Base-by-base conservation (phyloP, 805 yeast genomes). In the Deakozyma indianensis region DNA sequence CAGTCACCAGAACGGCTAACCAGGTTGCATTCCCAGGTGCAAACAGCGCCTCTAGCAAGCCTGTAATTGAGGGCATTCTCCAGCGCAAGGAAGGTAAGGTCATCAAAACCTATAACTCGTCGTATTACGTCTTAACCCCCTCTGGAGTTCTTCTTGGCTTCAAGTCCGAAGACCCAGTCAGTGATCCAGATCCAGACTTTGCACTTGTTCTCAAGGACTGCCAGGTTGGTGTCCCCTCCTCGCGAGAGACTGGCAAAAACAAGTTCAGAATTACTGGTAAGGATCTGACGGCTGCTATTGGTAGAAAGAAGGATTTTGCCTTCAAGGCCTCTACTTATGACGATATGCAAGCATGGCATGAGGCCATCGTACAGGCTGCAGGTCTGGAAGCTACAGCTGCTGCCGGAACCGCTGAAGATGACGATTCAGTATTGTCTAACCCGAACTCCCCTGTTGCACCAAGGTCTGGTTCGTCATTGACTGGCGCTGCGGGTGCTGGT, bases 171-270 rank as follows among this genome's bases (percentile, higher is more conserved):
- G 68, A 73, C 22, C 59, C 57, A 42, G 51, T 59, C 41, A 56
- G 56, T 46, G 75, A 70, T 48, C 59, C 71, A 4, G 61, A 63
- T n/a, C 78, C 78, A 15, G 67, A 68, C 22, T 52, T 69, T 40
- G 64, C 69, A 16, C 51, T 74, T 3, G 71, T 63, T 47, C 54
- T 74, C 29, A 78, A 78, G 7, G 76, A 71, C 18, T 62, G 71
- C 47, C 53, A 62, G 24, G 46, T 71, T 14, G 69, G 70, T 24
- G 55, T 57, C 18, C 62, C 63, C 27, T 51, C 63, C 5, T 44
- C 53, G 2, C 58, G 55, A 15, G 57, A 51, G 14, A 53, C 58
- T 23, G 69, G 65, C 21, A 65, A 66, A 45, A 62, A 56, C 59
- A 67, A 65, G 48, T 64, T 74, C 51, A 54, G 56, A 42, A 45